Conservation (phyloP, 2,329 filamentous ascomycete genomes). For the Pleoardoris graminearum region DNA sequence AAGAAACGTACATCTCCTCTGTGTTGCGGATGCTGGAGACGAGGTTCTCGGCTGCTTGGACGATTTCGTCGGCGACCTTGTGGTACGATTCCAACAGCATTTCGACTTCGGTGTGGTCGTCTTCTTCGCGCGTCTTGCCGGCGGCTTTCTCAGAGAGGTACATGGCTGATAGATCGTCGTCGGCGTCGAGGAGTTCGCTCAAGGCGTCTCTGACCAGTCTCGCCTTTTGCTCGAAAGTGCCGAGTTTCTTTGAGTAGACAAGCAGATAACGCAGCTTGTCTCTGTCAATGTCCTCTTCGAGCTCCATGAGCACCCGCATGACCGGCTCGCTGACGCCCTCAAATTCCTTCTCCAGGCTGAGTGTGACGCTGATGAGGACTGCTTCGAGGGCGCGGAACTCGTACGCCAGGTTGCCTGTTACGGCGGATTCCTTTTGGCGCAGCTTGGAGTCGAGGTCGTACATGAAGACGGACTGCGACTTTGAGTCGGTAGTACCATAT, state of each 20-base stretch:
- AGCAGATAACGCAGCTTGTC: constrained; percentile 90
- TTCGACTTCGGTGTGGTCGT: constrained; percentile 95
- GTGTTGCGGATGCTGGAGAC: constrained; percentile 96
- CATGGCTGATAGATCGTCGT: constrained; percentile 93
- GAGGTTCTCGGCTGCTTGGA: constrained; percentile 89
- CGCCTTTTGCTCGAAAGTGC: constrained; percentile 96
- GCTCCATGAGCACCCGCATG: constrained; percentile 80
- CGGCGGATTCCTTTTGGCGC: constrained; percentile 70
- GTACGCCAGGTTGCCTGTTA: constrained; percentile 70
- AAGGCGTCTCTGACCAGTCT: constrained; percentile 92
- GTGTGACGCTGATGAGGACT: constrained; percentile 90
- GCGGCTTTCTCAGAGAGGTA: constrained; percentile 88
- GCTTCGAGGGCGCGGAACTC: constrained; percentile 96
- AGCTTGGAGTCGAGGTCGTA: constrained; percentile 94
- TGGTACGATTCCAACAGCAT: constrained; percentile 97
- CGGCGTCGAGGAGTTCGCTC: constrained; percentile 91
- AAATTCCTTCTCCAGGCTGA: constrained; percentile 90
- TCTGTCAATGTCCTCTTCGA: constrained; percentile 95
- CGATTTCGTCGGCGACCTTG: constrained; percentile 96
- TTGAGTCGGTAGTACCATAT: constrained; percentile 91
- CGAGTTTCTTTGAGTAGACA: constrained; percentile 92
- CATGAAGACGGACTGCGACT: constrained; percentile 96
- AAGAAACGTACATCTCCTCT: constrained; percentile 88
- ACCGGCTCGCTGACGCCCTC: constrained; percentile 92
- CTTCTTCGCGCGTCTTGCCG: constrained; percentile 71